Evolutionary conservation across 1,284 basidiomycete genomes (phyloP), one percentile per base, ranked within the genome.

Genomic region (Sphagnurus paluster): DNA sequence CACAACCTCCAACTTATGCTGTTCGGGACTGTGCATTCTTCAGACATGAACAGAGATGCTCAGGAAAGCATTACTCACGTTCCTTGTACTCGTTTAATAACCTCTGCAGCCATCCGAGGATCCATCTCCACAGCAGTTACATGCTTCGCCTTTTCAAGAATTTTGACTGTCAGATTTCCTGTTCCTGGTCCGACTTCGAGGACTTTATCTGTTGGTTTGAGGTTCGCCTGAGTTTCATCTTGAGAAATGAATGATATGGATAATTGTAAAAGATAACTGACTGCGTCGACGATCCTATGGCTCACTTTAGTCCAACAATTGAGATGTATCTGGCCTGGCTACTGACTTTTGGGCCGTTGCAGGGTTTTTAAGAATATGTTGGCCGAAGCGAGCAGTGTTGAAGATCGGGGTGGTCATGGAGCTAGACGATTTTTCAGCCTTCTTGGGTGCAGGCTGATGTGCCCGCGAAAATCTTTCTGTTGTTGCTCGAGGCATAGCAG

Each of bases 161-260:
- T 99, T 59, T 90, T 78, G 13, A 98, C 87, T 0, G 97, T 99
- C 62, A 99, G 67, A 65, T 99, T 99, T 55, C 97, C 97, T 2
- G 97, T 99, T 71, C 97, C 97, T 9, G 97, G 97, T 63, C 96
- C 97, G 43, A 99, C 94, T 72, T 99, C 96, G 40, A 99, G 83
- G 14, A 98, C 95, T 62, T 90, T 88, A 66, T 99, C 96, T 14
- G 95, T 96, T 1, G 94, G 91, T 56, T 92, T 90, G 39, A 99
- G 72, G 61, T 90, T 90, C 3, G 96, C 96, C 85, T 97, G 46
- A 17, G 16, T 8, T 30, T 41, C 39, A 20, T n/a, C 13, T 43
- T 13, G 33, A 42, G 26, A 30, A 32, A 26, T 23, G 5, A 41
- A 11, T 20, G 11, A 23, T 8, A 24, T 26, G 9, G 29, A n/a